Percentiles rank a stretch among this genome's conserved stretches.
phyloP scores from a whole-genome alignment of 768 basidiomycete genomes.

The Podaxis sp. region DNA sequence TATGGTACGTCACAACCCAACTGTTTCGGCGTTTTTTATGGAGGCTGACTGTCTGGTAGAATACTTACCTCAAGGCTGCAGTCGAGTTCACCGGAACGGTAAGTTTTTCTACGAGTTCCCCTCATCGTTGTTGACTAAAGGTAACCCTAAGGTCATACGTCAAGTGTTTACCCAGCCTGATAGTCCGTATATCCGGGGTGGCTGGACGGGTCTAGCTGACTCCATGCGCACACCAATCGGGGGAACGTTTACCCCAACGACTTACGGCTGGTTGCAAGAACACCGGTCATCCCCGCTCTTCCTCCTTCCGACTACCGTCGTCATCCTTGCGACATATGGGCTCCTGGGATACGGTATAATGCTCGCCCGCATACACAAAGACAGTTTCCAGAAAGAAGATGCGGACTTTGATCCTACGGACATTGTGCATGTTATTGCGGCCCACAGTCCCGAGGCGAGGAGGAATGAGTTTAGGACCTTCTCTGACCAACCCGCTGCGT shows the following conservation, averaged over 20 bases:
- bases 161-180: neutral
- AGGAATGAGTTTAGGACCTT: neutral
- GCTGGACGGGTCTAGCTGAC: neutral
- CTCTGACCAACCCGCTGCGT: neutral
- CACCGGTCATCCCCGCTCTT: neutral
- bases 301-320: neutral
- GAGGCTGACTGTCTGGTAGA: neutral
- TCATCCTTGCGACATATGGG: slow-evolving; percentile 6
- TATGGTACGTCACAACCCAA: neutral
- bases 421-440: slow-evolving; percentile 5
- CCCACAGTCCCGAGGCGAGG: neutral
- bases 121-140: neutral
- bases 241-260: neutral
- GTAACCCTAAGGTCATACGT: neutral
- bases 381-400: neutral
- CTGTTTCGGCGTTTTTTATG: neutral
- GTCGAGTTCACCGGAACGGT: neutral
- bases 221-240: neutral
- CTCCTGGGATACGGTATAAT: neutral
- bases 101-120: neutral
- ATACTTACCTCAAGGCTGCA: neutral
- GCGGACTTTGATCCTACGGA: slow-evolving; percentile 5
- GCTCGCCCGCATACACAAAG: neutral
- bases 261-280: slow-evolving; percentile 5
- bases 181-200: neutral